Base-by-base conservation (phyloP, 1,139 yeast genomes). In the Geotrichum bryndzae region DNA sequence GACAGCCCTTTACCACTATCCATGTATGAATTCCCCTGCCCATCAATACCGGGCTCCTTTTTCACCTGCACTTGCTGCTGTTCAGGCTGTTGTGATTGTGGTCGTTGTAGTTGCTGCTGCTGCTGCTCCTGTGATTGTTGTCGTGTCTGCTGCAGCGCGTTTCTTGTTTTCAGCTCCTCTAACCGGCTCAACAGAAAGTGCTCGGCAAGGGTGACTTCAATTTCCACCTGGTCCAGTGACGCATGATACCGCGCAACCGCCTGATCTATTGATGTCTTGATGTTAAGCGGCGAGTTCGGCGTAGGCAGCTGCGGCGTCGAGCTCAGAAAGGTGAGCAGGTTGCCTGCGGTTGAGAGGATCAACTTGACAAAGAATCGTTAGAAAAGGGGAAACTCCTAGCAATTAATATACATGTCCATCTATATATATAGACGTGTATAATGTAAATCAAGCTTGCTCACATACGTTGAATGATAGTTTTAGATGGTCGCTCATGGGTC, bases 221-320 rank as follows among this genome's bases (percentile, higher is more conserved):
- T 56, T 31, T 60, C 62, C 4, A 60, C 56, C 38, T 48, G 56
- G 38, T 60, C 62, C 23, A 60, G 57, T 6, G 62, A 23, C 31
- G 58, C 53, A 22, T 56, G 55, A 46, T 51, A 53, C 54, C 62
- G 50, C 10, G 53, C 11, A 38, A 60, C 55, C 27, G 57, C 48
- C 53, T 56, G 62, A 54, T 60, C 62, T 8, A 60, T 56, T 11
- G 56, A 18, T 6, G 54, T 60, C 48, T 60, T 60, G 35, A 60
- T 53, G 13, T 56, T 57, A 10, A 56, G 33, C 35, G 62, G 62
- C 22, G 59, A 56, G 54, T 60, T 60, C 10, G 62, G 62, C 25
- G 54, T 38, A 13, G 58, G 55, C 7, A 60, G 53, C 53, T 60
- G 62, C 25, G 56, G 53, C 13, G 59, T 56, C 8, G 59, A 56